These are phyloP conservation scores for Neurospora tetraspora DNA, from an alignment of 495 filamentous ascomycete genomes.

Conservation along the genomic window DNA sequence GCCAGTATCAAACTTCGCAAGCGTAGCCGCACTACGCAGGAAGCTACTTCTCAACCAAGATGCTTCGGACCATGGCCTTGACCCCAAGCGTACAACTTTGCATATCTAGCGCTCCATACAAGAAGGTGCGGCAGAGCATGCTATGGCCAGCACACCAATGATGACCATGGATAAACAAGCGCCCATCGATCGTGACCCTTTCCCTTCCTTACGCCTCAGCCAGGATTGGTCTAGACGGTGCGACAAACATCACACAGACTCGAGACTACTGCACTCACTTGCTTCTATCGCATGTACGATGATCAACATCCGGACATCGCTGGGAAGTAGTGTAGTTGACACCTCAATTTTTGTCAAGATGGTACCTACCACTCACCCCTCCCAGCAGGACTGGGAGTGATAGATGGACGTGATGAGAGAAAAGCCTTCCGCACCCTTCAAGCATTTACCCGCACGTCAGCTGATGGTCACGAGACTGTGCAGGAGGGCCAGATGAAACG, in stretches of 20 bases:
- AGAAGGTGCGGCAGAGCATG: background rate
- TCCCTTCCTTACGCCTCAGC: background rate
- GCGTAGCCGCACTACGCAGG: background rate
- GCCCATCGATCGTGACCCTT: background rate
- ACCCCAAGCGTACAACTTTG: background rate
- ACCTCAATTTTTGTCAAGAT: background rate
- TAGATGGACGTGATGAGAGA: background rate
- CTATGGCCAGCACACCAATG: background rate
- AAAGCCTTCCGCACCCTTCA: constrained; percentile 1
- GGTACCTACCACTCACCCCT: background rate
- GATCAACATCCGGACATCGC: background rate
- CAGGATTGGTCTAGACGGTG: background rate
- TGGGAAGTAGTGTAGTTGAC: background rate
- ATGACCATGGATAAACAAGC: background rate
- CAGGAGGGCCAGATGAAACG: background rate
- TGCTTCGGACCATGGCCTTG: background rate
- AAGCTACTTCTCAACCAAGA: background rate
- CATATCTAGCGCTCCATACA: background rate
- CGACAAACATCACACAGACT: background rate
- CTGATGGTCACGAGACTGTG: constrained; percentile 11
- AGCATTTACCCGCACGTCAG: constrained; percentile 17
- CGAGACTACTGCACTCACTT: background rate
- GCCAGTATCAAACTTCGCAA: background rate
- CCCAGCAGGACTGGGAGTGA: background rate
- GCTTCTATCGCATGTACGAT: background rate